These are phyloP conservation scores for Litchi chinensis DNA, from an alignment of 345 rosid species.

Conservation along the genomic window DNA sequence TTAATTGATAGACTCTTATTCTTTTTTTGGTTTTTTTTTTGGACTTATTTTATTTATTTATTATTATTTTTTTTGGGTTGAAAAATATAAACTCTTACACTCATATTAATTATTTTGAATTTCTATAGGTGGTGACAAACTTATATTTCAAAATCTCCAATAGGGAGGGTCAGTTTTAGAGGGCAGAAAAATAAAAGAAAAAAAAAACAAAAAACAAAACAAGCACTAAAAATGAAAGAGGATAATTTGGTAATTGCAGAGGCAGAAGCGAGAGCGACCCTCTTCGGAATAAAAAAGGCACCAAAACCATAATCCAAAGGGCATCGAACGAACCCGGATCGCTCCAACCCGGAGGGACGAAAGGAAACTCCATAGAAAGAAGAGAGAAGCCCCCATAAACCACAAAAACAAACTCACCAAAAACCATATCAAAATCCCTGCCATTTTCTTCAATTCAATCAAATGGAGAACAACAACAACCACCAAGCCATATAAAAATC, in stretches of 20 bases:
- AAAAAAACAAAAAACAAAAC: background rate
- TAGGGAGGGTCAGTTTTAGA: too few species aligned
- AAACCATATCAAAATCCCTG: background rate
- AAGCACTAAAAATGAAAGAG: background rate
- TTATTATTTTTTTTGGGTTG: too few species aligned
- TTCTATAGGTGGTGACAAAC: too few species aligned
- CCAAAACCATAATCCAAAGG: background rate
- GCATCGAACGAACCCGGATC: constrained; percentile 8
- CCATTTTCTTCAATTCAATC: background rate
- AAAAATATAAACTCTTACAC: too few species aligned
- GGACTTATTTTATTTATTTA: too few species aligned
- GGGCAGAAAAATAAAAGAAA: too few species aligned
- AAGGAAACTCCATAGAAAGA: background rate
- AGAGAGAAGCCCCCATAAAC: background rate
- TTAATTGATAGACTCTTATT: too few species aligned
- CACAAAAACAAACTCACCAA: background rate
- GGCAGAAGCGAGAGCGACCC: background rate
- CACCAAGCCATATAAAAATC: background rate
- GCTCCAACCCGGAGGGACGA: background rate
- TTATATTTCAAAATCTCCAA: too few species aligned
- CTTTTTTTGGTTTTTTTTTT: too few species aligned
- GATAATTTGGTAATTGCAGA: background rate
- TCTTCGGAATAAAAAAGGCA: background rate
- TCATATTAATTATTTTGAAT: too few species aligned
- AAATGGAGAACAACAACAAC: constrained; percentile 2